Evolutionary conservation across 2,329 filamentous ascomycete species (phyloP), one percentile per base, ranked within the genome.

Genomic region (Endocalyx cinctus): DNA sequence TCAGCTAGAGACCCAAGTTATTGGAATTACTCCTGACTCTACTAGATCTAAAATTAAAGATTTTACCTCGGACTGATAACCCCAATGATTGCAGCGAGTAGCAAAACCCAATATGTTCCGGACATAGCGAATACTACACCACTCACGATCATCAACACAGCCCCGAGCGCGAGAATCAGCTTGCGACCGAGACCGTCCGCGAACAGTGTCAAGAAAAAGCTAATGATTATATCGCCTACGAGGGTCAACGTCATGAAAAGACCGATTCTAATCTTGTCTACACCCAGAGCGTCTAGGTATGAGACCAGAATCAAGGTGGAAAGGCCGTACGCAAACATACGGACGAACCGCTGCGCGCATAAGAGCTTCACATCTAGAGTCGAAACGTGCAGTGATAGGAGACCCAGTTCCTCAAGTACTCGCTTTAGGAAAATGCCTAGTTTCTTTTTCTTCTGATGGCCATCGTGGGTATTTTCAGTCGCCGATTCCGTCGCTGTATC

Each of bases 241-340:
- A 82, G 57, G 0, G 79, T 83, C 41, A 81, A 51, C 1, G 76
- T 80, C 77, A 82, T 82, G 58, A 82, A 82, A 1, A 80, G 56
- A 3, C 78, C 79, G 38, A 77, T 74, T 19, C 59, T 59, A 1
- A 67, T 60, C 37, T 76, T 64, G 2, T 72, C 66, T 26, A 72
- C 63, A 7, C 57, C 63, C 2, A 80, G 60, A 2, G 59, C 62
- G 11, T 63, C 61, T 6, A 82, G 64, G 41, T 73, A 79, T 15
- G 70, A 60, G 10, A 75, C 77, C 5, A 79, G 64, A 35, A 79
- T 66, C 4, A 80, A 64, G 0, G 70, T 74, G 6, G 72, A 73
- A 5, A 64, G 61, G 33, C 78, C 79, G 47, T 82, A 83, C 5
- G 77, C 79, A 40, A 79, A 75, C 31, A 82, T 67, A 3, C 79